Conservation (phyloP, 805 yeast genomes). For the Candida patagonica region DNA sequence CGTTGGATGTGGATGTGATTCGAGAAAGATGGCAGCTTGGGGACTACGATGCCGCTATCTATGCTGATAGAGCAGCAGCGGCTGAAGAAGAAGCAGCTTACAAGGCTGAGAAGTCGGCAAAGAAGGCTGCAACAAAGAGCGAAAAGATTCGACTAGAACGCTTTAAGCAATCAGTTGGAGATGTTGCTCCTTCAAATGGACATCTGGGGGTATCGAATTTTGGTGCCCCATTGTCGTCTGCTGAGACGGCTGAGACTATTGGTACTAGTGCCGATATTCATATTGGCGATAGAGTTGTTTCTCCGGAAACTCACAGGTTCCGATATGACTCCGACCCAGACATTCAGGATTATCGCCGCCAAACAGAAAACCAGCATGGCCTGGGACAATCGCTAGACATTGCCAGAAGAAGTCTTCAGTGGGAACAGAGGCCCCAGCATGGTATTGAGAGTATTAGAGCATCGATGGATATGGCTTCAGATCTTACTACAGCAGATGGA, state of each 20-base stretch:
- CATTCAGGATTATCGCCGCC: constrained; percentile 2
- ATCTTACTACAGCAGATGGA: constrained; percentile 28
- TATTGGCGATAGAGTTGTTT: constrained; percentile 10
- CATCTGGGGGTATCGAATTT: no score
- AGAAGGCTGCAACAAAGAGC: not conserved
- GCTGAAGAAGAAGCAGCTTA: not conserved
- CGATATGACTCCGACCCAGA: not conserved
- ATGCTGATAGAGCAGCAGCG: not conserved
- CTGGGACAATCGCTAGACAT: constrained; percentile 21
- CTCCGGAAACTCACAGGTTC: constrained; percentile 10
- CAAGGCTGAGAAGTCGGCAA: not conserved
- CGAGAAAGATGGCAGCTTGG: constrained; percentile 43
- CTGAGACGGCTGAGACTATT: constrained; percentile 1
- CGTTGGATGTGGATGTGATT: constrained; percentile 61
- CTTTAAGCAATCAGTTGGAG: not conserved
- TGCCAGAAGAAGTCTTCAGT: constrained; percentile 17
- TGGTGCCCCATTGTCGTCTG: no score
- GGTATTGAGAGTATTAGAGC: constrained; percentile 17
- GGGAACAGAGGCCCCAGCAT: constrained; percentile 19
- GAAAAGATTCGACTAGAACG: not conserved
- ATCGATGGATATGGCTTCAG: constrained; percentile 21
- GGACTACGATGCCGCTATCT: constrained; percentile 11
- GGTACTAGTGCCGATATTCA: constrained; percentile 7
- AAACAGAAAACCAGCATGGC: constrained; percentile 3
- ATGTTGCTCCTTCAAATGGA: not conserved